phyloP scores from a whole-genome alignment of 1,284 basidiomycete species.

The Phellinidium pouzarii region DNA sequence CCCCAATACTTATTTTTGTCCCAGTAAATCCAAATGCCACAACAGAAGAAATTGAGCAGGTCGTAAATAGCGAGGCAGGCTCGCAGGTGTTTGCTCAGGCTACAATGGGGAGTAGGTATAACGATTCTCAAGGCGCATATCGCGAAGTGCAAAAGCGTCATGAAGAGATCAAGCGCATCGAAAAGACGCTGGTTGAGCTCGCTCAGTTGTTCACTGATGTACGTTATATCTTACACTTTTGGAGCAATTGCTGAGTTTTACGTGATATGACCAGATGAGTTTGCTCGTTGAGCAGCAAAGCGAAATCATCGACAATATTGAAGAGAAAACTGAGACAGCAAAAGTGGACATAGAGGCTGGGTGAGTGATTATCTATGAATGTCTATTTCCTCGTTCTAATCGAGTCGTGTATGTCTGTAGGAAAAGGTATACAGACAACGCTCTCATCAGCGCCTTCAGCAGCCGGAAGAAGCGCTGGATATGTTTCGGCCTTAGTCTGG shows the following conservation, averaged over 20 bases:
- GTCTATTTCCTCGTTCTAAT: neutral
- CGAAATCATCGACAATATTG: slow-evolving; percentile 76
- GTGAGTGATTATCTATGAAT: slow-evolving; percentile 39
- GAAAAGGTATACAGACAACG: slow-evolving; percentile 77
- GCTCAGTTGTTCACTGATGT: slow-evolving; percentile 95
- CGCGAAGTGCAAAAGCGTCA: slow-evolving; percentile 95
- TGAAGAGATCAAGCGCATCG: slow-evolving; percentile 93
- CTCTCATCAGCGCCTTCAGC: slow-evolving; percentile 78
- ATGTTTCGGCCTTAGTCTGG: slow-evolving; percentile 70
- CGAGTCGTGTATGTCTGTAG: slow-evolving; percentile 31
- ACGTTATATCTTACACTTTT: slow-evolving; percentile 24
- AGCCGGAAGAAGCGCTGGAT: slow-evolving; percentile 94
- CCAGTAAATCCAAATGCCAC: slow-evolving; percentile 94
- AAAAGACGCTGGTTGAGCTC: slow-evolving; percentile 86
- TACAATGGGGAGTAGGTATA: slow-evolving; percentile 83
- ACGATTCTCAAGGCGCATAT: slow-evolving; percentile 86
- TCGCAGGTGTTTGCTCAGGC: slow-evolving; percentile 93
- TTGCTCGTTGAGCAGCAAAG: slow-evolving; percentile 92
- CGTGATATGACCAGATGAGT: slow-evolving; percentile 52
- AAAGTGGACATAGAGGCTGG: slow-evolving; percentile 80
- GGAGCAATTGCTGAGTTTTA: slow-evolving; percentile 1
- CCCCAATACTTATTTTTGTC: no score
- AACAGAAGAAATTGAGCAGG: slow-evolving; percentile 83
- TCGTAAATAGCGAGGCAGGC: slow-evolving; percentile 74
- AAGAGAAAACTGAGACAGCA: slow-evolving; percentile 66